These are phyloP conservation scores for Amanita rimosa DNA, from an alignment of 768 basidiomycete species.

Conservation along the genomic window DNA sequence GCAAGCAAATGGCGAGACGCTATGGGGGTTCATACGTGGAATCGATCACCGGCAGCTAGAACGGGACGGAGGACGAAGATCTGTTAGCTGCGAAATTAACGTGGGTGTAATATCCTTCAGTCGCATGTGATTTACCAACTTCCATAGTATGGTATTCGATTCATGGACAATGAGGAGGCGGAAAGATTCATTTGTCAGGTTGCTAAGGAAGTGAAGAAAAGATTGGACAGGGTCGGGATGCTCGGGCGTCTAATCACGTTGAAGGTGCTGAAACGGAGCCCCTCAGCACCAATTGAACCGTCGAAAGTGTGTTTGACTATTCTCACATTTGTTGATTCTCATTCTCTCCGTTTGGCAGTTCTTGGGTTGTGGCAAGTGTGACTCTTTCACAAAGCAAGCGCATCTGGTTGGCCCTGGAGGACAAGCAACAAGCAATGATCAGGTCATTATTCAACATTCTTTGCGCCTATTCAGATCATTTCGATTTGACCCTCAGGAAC, in stretches of 20 bases:
- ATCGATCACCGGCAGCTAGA: constrained; percentile 74
- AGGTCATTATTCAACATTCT: constrained; percentile 63
- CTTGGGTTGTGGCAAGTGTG: constrained; percentile 83
- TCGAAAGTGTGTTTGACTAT: constrained; percentile 55
- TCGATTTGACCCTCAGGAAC: constrained; percentile 70
- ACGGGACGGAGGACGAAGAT: constrained; percentile 78
- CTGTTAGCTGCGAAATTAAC: constrained; percentile 91
- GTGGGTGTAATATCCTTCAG: constrained; percentile 33
- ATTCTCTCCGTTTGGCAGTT: constrained; percentile 38
- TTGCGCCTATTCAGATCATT: constrained; percentile 66
- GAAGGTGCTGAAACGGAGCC: constrained; percentile 83
- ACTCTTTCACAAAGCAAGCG: constrained; percentile 68
- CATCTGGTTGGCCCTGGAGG: constrained; percentile 49
- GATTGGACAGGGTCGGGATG: constrained; percentile 59
- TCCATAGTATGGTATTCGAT: constrained; percentile 86
- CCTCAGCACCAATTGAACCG: constrained; percentile 76
- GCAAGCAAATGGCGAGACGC: constrained; percentile 68
- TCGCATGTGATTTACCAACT: neutral
- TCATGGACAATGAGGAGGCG: constrained; percentile 73
- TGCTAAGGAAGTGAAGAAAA: constrained; percentile 62
- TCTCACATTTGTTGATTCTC: neutral
- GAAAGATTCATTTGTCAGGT: constrained; percentile 70
- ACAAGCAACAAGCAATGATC: constrained; percentile 60
- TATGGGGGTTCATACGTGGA: constrained; percentile 78
- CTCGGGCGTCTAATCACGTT: constrained; percentile 69